Percentiles rank a stretch among this genome's conserved stretches.
Conservation (phyloP, 1,284 basidiomycete species). For the Schizophyllum commune region DNA sequence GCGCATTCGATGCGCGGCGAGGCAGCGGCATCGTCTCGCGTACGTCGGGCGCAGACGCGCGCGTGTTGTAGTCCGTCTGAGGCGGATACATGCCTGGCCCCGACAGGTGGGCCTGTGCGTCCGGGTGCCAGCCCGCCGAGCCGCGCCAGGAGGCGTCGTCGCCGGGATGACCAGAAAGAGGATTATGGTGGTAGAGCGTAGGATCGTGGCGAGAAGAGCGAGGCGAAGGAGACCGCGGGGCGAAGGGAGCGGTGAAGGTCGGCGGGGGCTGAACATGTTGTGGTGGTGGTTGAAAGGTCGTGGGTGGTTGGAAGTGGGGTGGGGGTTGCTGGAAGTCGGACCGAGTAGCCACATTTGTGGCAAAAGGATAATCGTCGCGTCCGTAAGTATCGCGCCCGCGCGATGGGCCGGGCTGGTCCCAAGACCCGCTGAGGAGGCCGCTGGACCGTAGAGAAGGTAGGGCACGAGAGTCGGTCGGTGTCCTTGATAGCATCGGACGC, state of each 20-base stretch:
- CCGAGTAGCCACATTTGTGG: not conserved
- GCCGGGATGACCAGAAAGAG: too few species aligned
- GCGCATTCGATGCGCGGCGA: not conserved
- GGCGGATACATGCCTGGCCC: not conserved
- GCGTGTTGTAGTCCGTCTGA: not conserved
- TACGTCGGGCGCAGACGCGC: not conserved
- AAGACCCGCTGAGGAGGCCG: not conserved
- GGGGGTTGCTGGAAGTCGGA: too few species aligned
- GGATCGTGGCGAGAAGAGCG: too few species aligned
- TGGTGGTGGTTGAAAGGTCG: too few species aligned
- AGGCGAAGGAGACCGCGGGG: too few species aligned
- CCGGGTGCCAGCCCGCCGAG: too few species aligned
- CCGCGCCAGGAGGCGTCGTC: too few species aligned
- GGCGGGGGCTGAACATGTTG: too few species aligned
- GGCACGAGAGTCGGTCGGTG: not conserved
- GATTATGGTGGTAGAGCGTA: too few species aligned
- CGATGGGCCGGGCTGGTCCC: not conserved
- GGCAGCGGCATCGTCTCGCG: not conserved
- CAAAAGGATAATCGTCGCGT: not conserved
- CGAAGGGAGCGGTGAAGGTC: too few species aligned
- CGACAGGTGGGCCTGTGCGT: too few species aligned
- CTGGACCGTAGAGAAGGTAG: not conserved
- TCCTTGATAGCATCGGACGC: not conserved
- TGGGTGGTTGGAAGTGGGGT: too few species aligned
- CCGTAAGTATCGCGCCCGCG: not conserved